A percentile compares a stretch with the other conserved stretches of the same genome.
phyloP scores from a whole-genome alignment of 2,329 filamentous ascomycete species.

The Scopulariopsis brevicaulis region DNA sequence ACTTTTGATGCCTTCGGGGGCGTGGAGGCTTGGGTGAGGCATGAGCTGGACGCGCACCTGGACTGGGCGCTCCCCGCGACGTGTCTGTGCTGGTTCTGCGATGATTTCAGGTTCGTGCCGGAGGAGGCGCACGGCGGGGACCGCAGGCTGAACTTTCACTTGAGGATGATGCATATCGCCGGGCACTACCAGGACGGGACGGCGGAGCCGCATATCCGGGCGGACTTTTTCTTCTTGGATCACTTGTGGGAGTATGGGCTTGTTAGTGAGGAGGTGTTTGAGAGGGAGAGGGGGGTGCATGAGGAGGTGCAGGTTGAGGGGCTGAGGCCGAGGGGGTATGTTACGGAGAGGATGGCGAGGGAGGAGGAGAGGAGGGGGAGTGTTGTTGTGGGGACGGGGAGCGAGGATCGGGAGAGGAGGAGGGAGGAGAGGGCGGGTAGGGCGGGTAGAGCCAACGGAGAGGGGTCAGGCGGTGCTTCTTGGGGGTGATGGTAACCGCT shows the following conservation, averaged over 20 bases:
- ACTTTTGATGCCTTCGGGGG: slow-evolving; percentile 24
- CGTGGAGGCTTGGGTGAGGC: slow-evolving; percentile 29
- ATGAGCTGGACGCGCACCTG: slow-evolving; percentile 27
- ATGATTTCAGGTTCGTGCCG: slow-evolving; percentile 18
- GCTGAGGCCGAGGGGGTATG: not conserved
- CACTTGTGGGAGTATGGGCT: slow-evolving; percentile 19
- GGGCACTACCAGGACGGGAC: slow-evolving; percentile 24
- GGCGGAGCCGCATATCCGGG: slow-evolving; percentile 16
- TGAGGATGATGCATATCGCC: slow-evolving; percentile 38
- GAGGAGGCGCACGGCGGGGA: slow-evolving; percentile 1
- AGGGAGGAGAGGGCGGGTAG: not conserved
- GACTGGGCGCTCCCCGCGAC: slow-evolving; percentile 18
- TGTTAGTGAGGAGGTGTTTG: slow-evolving; percentile 15
- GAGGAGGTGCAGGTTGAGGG: slow-evolving; percentile 8
- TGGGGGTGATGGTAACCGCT: not conserved
- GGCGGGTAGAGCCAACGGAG: not conserved
- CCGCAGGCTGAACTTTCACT: slow-evolving; percentile 15
- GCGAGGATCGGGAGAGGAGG: not conserved
- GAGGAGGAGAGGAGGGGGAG: slow-evolving; percentile 1
- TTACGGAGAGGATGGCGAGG: slow-evolving; percentile 1
- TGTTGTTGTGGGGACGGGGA: not conserved
- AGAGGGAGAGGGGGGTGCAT: slow-evolving; percentile 8
- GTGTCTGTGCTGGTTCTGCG: slow-evolving; percentile 40
- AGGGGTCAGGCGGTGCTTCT: not conserved
- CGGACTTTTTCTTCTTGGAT: slow-evolving; percentile 27